Evolutionary conservation across 108 stramenopile species (phyloP), one percentile per base, ranked within the genome.

Genomic region (Nitzschia sp.): DNA sequence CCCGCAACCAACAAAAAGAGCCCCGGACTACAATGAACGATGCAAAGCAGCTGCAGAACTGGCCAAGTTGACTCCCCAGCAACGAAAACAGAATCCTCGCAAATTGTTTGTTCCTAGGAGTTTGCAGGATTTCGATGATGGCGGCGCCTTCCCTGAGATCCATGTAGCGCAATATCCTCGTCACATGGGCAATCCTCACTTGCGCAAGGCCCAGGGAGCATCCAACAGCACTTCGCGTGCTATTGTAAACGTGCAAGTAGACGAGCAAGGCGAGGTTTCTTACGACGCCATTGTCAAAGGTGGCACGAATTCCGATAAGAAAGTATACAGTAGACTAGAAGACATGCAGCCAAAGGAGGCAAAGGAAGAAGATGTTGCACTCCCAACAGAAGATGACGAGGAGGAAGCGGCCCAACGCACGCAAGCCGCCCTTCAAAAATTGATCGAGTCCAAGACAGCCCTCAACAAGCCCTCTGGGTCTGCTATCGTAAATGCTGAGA

Each of bases 161-260:
- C 97, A 98, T 65, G 94, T 98, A 17, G 96, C 96, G 42, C 98
- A 99, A 67, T 98, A 96, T 72, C 98, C 98, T 6, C 85, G 95
- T 34, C 88, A 95, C 67, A 98, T 99, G 98, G 98, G 98, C 37
- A 94, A 94, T 79, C 93, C 93, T 8, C 86, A 88, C 51, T 59
- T 82, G 43, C 57, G 67, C 3, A 74, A 77, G 51, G 38, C 29
- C 43, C 40, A 34, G 51, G 52, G 43, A 46, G 59, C 41, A 12
- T 57, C 34, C 44, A 34, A 5, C 29, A 61, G 43, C 24, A 65
- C 64, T 14, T 75, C 75, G n/a, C 72, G 76, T 17, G 88, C 96
- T 25, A 83, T 97, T 64, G 89, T 96, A 55, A 84, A 94, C 38
- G 90, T 97, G 15, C 83, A 93, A 66, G 86, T 97, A 40, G 96